These are phyloP conservation scores for Alternaria rosae DNA, from an alignment of 2,329 filamentous ascomycete genomes.

Conservation along the genomic window DNA sequence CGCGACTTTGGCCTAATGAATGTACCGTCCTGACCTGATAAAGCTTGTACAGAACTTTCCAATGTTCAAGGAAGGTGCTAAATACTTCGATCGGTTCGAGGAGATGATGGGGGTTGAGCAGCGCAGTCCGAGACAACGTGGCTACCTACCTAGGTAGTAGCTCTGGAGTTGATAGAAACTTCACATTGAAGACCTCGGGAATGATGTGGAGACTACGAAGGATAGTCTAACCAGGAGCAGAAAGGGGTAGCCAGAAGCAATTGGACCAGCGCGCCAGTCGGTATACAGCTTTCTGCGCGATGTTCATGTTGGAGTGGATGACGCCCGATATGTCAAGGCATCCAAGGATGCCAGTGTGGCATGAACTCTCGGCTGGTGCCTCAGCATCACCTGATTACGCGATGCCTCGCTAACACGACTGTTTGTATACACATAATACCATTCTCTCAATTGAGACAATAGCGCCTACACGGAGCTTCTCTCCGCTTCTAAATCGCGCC, in stretches of 20 bases:
- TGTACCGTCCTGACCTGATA: too few relatives aligned
- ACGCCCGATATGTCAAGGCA: background rate
- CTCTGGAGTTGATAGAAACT: background rate
- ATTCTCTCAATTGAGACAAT: background rate
- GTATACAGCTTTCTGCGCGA: too few relatives aligned
- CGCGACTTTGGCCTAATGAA: background rate
- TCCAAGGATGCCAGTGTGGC: background rate
- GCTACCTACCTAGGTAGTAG: background rate
- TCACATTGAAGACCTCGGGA: background rate
- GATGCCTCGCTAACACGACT: background rate
- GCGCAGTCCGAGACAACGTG: background rate
- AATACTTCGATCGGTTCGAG: background rate
- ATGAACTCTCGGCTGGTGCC: background rate
- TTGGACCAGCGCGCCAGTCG: too few relatives aligned
- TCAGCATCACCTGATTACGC: conserved; percentile 7
- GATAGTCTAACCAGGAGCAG: background rate
- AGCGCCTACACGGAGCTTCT: background rate
- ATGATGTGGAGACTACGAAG: background rate
- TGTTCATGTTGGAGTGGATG: background rate
- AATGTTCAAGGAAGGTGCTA: background rate
- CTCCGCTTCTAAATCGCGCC: background rate
- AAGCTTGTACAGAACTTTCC: background rate
- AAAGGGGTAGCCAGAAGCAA: background rate
- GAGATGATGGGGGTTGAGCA: background rate
- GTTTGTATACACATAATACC: background rate